phyloP scores from a whole-genome alignment of 2,329 filamentous ascomycete species.

The Chaetomiaceae sp. region DNA sequence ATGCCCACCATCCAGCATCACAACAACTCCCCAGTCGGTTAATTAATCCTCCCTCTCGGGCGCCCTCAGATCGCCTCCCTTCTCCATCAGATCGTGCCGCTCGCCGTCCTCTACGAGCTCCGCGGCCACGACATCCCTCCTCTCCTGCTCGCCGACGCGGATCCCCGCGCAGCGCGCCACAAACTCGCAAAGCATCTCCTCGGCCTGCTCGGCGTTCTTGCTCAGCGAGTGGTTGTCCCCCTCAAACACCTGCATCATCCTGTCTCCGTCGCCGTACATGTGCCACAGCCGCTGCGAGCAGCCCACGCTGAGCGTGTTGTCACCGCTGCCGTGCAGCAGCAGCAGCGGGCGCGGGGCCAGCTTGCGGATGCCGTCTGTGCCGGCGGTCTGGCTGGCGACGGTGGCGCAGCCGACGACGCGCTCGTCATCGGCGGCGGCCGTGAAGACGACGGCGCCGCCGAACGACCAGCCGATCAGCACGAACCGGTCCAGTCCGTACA shows the following conservation, averaged over 20 bases:
- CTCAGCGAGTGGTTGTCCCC: constrained; percentile 39
- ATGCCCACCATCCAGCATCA: too few relatives aligned
- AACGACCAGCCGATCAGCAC: constrained; percentile 41
- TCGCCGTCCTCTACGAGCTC: constrained; percentile 23
- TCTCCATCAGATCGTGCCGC: constrained; percentile 29
- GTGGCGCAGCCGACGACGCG: constrained; percentile 33
- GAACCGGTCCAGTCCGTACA: constrained; percentile 31
- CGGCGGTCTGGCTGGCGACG: constrained; percentile 36
- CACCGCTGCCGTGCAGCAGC: constrained; percentile 36
- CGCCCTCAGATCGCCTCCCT: constrained; percentile 34
- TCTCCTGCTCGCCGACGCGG: constrained; percentile 20
- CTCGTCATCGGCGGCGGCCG: constrained; percentile 30
- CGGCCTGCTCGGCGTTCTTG: constrained; percentile 33
- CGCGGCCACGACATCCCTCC: constrained; percentile 17
- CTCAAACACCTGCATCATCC: constrained; percentile 36
- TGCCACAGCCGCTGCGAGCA: constrained; percentile 35
- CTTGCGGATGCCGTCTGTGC: constrained; percentile 31
- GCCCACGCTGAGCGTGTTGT: constrained; percentile 30
- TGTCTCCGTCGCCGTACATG: constrained; percentile 31
- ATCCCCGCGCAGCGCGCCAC: constrained; percentile 32
- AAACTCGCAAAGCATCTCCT: constrained; percentile 37
- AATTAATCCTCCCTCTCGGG: constrained; percentile 25
- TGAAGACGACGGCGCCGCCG: constrained; percentile 38
- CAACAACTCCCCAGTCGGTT: too few relatives aligned
- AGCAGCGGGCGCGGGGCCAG: constrained; percentile 34